These are phyloP conservation scores for Claviceps sp. DNA, from an alignment of 2,329 filamentous ascomycete genomes.

Conservation along the genomic window DNA sequence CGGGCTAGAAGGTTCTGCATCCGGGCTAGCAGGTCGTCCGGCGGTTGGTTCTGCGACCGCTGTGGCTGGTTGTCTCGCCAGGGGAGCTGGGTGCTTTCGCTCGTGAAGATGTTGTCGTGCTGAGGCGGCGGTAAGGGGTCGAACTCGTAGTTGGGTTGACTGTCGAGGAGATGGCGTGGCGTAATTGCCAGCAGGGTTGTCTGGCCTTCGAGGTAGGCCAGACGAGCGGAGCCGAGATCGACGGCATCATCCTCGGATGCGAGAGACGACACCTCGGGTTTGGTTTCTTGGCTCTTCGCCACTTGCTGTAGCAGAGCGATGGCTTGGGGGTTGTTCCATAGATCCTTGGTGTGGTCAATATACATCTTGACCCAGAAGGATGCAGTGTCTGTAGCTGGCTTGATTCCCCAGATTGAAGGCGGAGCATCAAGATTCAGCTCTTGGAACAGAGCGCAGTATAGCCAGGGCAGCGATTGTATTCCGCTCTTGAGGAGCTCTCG, in stretches of 20 bases:
- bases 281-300: slow-evolving; percentile 38
- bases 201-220: slow-evolving; percentile 66
- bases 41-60: not conserved
- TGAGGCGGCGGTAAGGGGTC: slow-evolving; percentile 67
- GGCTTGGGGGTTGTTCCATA: slow-evolving; percentile 73
- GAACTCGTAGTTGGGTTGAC: slow-evolving; percentile 58
- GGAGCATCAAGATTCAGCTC: slow-evolving; percentile 69
- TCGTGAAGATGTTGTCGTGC: slow-evolving; percentile 37
- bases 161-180: slow-evolving; percentile 49
- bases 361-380: slow-evolving; percentile 65
- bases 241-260: slow-evolving; percentile 25
- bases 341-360: slow-evolving; percentile 59
- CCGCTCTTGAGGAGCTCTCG: slow-evolving; percentile 51
- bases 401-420: slow-evolving; percentile 68
- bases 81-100: slow-evolving; percentile 26
- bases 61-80: slow-evolving; percentile 21
- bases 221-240: slow-evolving; percentile 48
- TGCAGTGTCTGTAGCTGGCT: slow-evolving; percentile 46
- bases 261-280: slow-evolving; percentile 26
- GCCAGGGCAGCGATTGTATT: slow-evolving; percentile 68
- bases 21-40: slow-evolving; percentile 13
- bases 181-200: slow-evolving; percentile 57
- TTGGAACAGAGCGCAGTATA: slow-evolving; percentile 68
- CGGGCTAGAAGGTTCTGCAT: slow-evolving; percentile 16
- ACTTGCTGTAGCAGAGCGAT: slow-evolving; percentile 56